Evolutionary conservation across 345 rosid genomes (phyloP), one percentile per base, ranked within the genome.

Genomic region (Clarkia xantiana): DNA sequence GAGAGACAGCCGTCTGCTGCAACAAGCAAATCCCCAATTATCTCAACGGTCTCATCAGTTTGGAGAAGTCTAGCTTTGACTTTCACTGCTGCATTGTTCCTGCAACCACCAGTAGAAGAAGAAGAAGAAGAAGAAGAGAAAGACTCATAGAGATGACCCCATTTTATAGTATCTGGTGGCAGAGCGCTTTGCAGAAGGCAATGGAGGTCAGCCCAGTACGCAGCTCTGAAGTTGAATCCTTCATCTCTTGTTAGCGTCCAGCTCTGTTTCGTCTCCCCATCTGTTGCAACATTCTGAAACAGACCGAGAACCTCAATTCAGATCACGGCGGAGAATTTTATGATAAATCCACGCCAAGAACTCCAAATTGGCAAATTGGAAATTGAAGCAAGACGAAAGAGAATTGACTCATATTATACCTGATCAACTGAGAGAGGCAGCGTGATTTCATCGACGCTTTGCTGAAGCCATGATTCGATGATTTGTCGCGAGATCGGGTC

Each of bases 1-100:
- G 95, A 84, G 15, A 72, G 72, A 51, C 82, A 78, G 10, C 95
- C 90, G 62, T 89, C 95, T 0, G 93, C 97, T 14, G 89, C 93
- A 56, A 89, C 68, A 0, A 84, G 93, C 62, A 80, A 70, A 58
- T 84, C 61, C 57, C 80, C 93, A 23, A 52, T 40, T 7, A 82
- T 60, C 52, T 84, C 83, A 39, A 78, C 38, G 23, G 63, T 61
- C 42, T 71, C 69, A 25, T 69, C 57, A 11, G 75, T 78, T 47
- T 51, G 67, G 22, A 75, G 66, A 18, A 67, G 68, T 64, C 63
- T 71, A 53, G 82, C 56, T 52, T 75, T 64, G 45, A 84, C 78
- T 38, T 52, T 55, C 19, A 89, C 81, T 13, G 42, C 53, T 13
- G 66, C 18, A 49, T 68, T 55, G 66, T 75, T 22, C 25, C 25